Base-by-base conservation (phyloP, 352 stramenopile genomes). In the Pythium utonaiense region DNA sequence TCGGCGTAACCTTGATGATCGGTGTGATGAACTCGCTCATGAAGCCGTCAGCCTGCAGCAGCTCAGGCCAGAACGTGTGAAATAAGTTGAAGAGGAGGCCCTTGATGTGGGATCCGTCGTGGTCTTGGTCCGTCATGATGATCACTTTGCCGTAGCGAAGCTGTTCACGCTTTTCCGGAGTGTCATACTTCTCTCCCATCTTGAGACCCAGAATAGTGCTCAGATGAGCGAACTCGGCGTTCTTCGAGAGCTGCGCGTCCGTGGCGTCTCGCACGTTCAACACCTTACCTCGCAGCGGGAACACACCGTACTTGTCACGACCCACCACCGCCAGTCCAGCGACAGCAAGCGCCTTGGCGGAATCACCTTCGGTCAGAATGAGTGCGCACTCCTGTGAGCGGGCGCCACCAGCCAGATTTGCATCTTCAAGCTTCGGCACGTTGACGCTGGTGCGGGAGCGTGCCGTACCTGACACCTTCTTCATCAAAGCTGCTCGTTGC, bases 101-200 rank as follows among this genome's bases (percentile, higher is more conserved):
- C 75, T 99, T 99, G 83, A 99, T 99, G 75, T 99, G 98, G 34
- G 86, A 98, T 10, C 98, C 96, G 55, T 98, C 95, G 60, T 98
- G 94, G 77, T 99, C 98, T 82, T 99, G 98, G 85, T 99, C 98
- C 7, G 98, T 98, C 98, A 99, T 99, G 66, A 99, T 97, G 74
- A 99, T 96, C 33, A 99, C 77, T 60, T 97, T 96, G n/a, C 98
- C 98, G 66, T 99, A 99, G 21, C 98, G 92, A 40, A 99, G 79
- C 27, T 83, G 86, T 59, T 77, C 61, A 14, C 83, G 73, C 58
- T 98, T 97, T 51, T 98, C 93, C 27, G 88, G 83, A 52, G 82
- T 92, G 55, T 90, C 80, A 78, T 99, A 99, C 12, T 77, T 79
- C 22, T 91, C 88, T 28, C 95, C 93, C 78, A 98, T 98, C 55